A percentile compares a stretch with the other conserved stretches of the same genome.
Evolutionary conservation across 2,329 filamentous ascomycete species (phyloP).

Genomic region (Cladosporium cucumerinum): DNA sequence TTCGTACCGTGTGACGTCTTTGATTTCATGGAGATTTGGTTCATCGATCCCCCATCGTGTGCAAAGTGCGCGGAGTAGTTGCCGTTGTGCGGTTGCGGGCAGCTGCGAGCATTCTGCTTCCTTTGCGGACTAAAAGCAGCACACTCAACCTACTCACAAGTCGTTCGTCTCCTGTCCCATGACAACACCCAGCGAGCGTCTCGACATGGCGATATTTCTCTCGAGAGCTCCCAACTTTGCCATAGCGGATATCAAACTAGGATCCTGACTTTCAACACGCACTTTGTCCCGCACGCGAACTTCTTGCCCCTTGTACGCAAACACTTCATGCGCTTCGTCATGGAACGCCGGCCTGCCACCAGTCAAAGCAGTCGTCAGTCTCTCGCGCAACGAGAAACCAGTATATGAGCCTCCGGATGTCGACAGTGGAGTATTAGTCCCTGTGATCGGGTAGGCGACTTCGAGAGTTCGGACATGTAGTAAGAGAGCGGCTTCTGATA

Average conservation of each 20-base stretch:
- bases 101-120: too few relatives aligned
- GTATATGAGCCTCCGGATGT: constrained; percentile 39
- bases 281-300: constrained; percentile 89
- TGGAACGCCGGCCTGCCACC: constrained; percentile 40
- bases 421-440: constrained; percentile 34
- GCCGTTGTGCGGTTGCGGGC: too few relatives aligned
- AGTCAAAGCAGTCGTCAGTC: constrained; percentile 49
- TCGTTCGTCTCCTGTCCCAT: constrained; percentile 60
- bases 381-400: constrained; percentile 57
- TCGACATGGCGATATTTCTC: constrained; percentile 66
- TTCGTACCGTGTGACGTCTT: too few relatives aligned
- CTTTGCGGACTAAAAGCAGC: too few relatives aligned
- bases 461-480: constrained; percentile 68
- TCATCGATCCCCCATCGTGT: too few relatives aligned
- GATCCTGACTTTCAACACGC: constrained; percentile 82
- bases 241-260: constrained; percentile 75
- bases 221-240: constrained; percentile 78
- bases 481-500: constrained; percentile 54
- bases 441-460: constrained; percentile 38
- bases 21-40: too few relatives aligned
- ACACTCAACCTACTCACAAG: neutral
- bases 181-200: constrained; percentile 70
- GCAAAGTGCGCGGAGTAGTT: too few relatives aligned
- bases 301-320: constrained; percentile 65
- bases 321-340: constrained; percentile 71